Base-by-base conservation (phyloP, 169 alveolate genomes). In the Babesia bovis region DNA sequence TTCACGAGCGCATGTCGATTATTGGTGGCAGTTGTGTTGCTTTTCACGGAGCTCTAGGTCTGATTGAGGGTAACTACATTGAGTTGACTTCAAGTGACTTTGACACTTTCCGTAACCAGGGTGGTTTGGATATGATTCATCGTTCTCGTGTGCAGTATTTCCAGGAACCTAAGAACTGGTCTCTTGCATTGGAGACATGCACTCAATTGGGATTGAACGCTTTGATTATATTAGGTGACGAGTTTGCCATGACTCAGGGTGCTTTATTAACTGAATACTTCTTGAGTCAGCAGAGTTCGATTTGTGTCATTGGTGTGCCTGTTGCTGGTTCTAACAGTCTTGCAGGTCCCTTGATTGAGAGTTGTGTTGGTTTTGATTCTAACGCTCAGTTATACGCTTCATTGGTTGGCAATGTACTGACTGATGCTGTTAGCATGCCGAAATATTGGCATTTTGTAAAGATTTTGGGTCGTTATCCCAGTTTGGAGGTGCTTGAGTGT, bases 401-500 rank as follows among this genome's bases (percentile, higher is more conserved):
- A 32, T 87, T 97, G 67, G 95, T 97, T 23, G 99, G 99, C 68
- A 97, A 97, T 89, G 98, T 96, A 30, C 92, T 96, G 61, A 96
- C 98, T 56, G 99, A 97, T 83, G 97, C 99, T 23, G 98, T 97
- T 2, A 92, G 98, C 28, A 97, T 97, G 94, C 98, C 97, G 13
- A 97, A 97, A 84, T 97, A 97, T 78, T 97, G 99, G 99, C 98
- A 97, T 68, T 96, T 97, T 84, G 95, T 96, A 51, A 94, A 98
- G 82, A 85, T 97, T 56, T 95, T 97, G 98, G 99, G 99, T 66
- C 90, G 99, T 66, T 97, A 96, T 76, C 98, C 99, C 12, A 92
- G 97, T 4, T 96, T 94, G 85, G 94, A 95, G 59, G 98, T 94
- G 25, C 82, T 94, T 35, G 99, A 97, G 73, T 92, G 97, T 51